A percentile compares a stretch with the other conserved stretches of the same genome.
Conservation (phyloP, 1,284 basidiomycete genomes). For the Takashimella koratensis region DNA sequence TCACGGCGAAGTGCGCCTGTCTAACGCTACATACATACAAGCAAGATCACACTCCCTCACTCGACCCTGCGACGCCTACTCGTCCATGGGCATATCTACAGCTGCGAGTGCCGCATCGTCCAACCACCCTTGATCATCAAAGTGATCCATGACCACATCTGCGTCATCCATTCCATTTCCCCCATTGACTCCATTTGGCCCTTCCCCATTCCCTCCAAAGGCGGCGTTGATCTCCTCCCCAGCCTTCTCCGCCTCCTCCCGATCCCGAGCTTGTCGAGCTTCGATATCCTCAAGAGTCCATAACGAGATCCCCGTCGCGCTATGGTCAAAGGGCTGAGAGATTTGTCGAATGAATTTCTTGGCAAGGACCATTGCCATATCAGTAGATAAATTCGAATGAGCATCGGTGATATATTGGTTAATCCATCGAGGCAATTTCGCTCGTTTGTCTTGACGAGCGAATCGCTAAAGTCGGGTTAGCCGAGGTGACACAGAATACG, state of each 20-base stretch:
- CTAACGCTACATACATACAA: neutral
- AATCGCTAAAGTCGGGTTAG: conserved; percentile 92
- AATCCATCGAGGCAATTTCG: conserved; percentile 97
- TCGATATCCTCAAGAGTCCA: conserved; percentile 66
- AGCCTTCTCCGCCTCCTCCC: conserved; percentile 34
- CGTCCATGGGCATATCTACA: conserved; percentile 29
- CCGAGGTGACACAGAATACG: conserved; percentile 7
- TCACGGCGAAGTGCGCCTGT: too few species aligned
- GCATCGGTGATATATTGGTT: conserved; percentile 99
- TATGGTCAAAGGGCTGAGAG: conserved; percentile 93
- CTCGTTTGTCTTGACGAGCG: conserved; percentile 91
- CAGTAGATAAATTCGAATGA: conserved; percentile 93
- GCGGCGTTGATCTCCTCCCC: conserved; percentile 22
- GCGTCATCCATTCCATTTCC: conserved; percentile 10
- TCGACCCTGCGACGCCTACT: conserved; percentile 5
- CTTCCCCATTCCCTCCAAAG: conserved; percentile 11
- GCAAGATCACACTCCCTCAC: neutral
- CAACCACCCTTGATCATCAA: conserved; percentile 22
- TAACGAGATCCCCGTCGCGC: conserved; percentile 87
- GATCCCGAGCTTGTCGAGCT: conserved; percentile 37
- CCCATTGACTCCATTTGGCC: conserved; percentile 9
- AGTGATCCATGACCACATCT: conserved; percentile 24
- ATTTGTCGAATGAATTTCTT: conserved; percentile 97
- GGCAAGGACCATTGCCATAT: conserved; percentile 94
- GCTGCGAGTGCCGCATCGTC: conserved; percentile 38